Evolutionary conservation across 2,329 filamentous ascomycete genomes (phyloP).

Genomic region (Cercospora sojina): DNA sequence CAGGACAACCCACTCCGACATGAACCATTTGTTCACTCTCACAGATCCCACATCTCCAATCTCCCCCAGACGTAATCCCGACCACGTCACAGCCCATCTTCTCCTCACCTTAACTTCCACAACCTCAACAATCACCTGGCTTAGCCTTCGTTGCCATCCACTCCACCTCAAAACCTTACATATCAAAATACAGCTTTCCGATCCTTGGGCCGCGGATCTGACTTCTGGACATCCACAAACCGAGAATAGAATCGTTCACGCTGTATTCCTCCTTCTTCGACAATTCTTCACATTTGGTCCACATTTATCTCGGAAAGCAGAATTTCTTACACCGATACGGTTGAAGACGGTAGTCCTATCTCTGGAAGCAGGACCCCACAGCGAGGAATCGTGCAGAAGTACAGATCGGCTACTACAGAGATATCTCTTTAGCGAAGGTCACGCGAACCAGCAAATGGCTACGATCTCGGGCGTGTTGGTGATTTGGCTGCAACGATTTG

Average conservation of each 20-base stretch:
- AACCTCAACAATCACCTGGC: background rate
- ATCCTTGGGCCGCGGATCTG: constrained; percentile 1
- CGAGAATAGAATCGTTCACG: constrained; percentile 12
- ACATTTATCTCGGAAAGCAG: constrained; percentile 1
- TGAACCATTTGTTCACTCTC: background rate
- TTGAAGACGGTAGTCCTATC: constrained; percentile 3
- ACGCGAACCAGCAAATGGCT: background rate
- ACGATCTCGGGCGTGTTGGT: constrained; percentile 7
- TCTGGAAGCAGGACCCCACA: background rate
- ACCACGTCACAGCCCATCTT: background rate
- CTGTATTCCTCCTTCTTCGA: constrained; percentile 2
- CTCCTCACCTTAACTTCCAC: constrained; percentile 2
- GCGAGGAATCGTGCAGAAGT: background rate
- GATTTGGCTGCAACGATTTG: constrained; percentile 10
- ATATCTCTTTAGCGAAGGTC: background rate
- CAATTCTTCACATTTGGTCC: constrained; percentile 1
- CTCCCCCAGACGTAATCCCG: background rate
- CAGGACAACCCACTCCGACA: constrained; percentile 3
- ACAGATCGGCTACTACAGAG: background rate
- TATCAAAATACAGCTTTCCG: constrained; percentile 3
- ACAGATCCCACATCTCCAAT: background rate
- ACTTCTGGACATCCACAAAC: background rate
- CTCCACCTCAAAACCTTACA: background rate
- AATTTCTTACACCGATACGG: background rate
- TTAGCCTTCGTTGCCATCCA: background rate